Evolutionary conservation across 1,284 basidiomycete genomes (phyloP), one percentile per base, ranked within the genome.

Genomic region (Ganoderma multipileum): DNA sequence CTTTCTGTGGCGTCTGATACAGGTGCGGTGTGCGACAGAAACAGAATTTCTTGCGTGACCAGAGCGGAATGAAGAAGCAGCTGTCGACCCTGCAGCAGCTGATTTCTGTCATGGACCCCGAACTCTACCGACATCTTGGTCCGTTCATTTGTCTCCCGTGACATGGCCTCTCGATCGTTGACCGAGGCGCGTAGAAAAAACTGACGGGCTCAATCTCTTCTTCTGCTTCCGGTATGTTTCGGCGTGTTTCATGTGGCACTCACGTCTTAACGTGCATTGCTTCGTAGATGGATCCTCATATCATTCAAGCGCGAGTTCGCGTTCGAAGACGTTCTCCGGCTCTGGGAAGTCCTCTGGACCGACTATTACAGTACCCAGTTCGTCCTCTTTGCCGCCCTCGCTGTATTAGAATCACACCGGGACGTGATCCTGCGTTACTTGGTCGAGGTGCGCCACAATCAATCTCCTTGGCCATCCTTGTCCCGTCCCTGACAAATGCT

Each of bases 291-390:
- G 94, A 88, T 96, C 23, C 84, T 95, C 62, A 97, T 97, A 71
- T 83, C 91, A 1, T 98, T 98, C 87, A 98, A 98, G 82, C 92
- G 97, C 70, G 97, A 99, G 80, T 98, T 99, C 79, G 82, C 90
- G 2, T 97, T 99, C 80, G 88, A 93, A 42, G 93, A 97, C 64
- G 93, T 99, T 33, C 83, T 97, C 41, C 86, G 89, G 26, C 82
- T 99, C 9, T 99, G 98, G 98, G 98, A 99, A 80, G 92, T 95
- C 12, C 82, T 98, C n/a, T 98, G 95, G 94, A 96, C 96, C 7
- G 91, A 97, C 76, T 93, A 94, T 77, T 96, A 96, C 81, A 95
- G 92, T 78, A 88, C 87, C 41, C 84, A 91, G 41, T 98, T 99
- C 76, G 90, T 96, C n/a, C 87, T 99, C 3, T 99, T 99, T 76